Evolutionary conservation across 306 rosid species (phyloP), one percentile per base, ranked within the genome.

Genomic region (Castanea mollissima): DNA sequence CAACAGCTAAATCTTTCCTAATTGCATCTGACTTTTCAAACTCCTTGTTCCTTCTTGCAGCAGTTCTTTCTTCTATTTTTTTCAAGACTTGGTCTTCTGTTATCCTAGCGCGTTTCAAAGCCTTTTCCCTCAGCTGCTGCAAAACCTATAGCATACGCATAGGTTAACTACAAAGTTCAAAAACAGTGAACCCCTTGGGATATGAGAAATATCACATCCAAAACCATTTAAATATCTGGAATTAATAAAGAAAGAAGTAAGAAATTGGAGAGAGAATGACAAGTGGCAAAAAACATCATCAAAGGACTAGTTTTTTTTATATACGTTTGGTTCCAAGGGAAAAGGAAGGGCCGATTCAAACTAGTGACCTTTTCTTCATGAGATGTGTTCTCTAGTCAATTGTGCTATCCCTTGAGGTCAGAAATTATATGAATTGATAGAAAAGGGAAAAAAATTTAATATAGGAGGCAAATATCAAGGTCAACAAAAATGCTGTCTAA

Each of bases 1-100:
- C 80, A 67, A 73, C 83, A 77, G 94, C 94, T 83, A 96, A 83
- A 69, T 87, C 94, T 76, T 86, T 93, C 73, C 98, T 87, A 27
- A 93, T 87, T 69, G 82, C 85, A 79, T 93, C 98, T 5, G 99
- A 96, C 83, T 88, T 93, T 71, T 91, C 93, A 12, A 86, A 96
- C 76, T 93, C 98, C 81, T 86, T 96, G 34, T 91, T 85, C 71
- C 72, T 75, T 84, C 99, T 93, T 32, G 97, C 98, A 58, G 83
- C 82, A 27, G 81, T 87, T 77, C 99, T 84, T 75, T 90, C 98
- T 84, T 90, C 86, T 20, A 93, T 91, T 79, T 88, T 91, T 81
- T 80, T 82, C 82, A 89, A 51, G 38, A 96, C 90, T 74, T 91
- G 84, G 13, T 79, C 91, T 80, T 93, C 89, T 34, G 99, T 90